Conservation (phyloP, 768 basidiomycete species). For the Hysterangium stoloniferum region DNA sequence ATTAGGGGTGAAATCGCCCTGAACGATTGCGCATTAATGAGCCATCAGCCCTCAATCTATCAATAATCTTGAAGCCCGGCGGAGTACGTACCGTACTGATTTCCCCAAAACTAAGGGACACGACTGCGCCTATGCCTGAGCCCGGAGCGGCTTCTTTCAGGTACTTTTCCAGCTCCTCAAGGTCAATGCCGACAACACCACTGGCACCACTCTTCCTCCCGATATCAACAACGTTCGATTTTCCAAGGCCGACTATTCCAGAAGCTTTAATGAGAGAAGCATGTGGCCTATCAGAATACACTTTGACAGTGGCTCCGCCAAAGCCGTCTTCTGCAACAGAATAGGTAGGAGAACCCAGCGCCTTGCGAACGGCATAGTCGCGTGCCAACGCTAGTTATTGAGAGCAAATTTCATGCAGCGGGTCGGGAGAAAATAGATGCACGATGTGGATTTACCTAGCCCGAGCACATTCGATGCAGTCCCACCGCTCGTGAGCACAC, state of each 20-base stretch:
- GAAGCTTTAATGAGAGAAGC: conserved; percentile 34
- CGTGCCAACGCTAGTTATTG: conserved; percentile 26
- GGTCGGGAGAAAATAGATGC: background rate
- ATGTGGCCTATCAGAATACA: conserved; percentile 31
- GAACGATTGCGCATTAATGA: background rate
- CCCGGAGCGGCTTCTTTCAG: conserved; percentile 21
- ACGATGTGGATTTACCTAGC: conserved; percentile 21
- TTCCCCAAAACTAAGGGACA: conserved; percentile 30
- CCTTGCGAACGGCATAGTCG: conserved; percentile 21
- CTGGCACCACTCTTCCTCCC: conserved; percentile 3
- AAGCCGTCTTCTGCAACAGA: conserved; percentile 31
- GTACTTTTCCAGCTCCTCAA: conserved; percentile 21
- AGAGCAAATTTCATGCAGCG: background rate
- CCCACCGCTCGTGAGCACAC: conserved; percentile 35
- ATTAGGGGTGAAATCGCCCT: conserved; percentile 27
- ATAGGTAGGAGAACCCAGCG: conserved; percentile 23
- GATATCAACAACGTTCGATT: conserved; percentile 27
- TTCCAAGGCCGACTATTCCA: conserved; percentile 30
- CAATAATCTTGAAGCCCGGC: background rate
- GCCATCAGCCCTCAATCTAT: background rate
- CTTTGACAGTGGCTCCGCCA: conserved; percentile 21
- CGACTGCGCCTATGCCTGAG: conserved; percentile 13
- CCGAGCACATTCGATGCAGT: conserved; percentile 35
- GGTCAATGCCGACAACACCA: conserved; percentile 4
- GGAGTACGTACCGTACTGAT: conserved; percentile 30